Evolutionary conservation across 768 basidiomycete species (phyloP).

Genomic region (Dentipellis sp.): DNA sequence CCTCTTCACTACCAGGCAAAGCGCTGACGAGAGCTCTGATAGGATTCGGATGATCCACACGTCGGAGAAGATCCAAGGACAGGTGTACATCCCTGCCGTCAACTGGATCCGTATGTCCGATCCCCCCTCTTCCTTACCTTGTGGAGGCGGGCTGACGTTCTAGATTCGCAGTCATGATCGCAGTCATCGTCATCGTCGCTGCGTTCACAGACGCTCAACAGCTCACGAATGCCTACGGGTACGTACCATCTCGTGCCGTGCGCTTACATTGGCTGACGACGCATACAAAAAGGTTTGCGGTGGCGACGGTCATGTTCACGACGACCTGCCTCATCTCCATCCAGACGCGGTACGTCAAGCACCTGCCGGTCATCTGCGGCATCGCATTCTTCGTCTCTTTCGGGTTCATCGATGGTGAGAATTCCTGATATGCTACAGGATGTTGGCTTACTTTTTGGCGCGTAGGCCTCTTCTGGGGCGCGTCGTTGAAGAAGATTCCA

Average conservation of each 20-base stretch:
- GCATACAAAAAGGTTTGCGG: slow-evolving; percentile 32
- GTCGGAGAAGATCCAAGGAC: slow-evolving; percentile 49
- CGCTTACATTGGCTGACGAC: neutral
- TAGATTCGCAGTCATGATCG: slow-evolving; percentile 39
- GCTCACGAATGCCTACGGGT: slow-evolving; percentile 50
- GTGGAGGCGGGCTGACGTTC: neutral
- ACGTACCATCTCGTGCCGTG: neutral
- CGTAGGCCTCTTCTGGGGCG: slow-evolving; percentile 51
- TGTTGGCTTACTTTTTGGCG: neutral
- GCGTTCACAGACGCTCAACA: slow-evolving; percentile 44
- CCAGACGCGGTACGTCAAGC: slow-evolving; percentile 50
- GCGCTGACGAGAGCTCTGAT: neutral
- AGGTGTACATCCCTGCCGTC: slow-evolving; percentile 55
- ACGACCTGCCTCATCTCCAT: slow-evolving; percentile 47
- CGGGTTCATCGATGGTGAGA: slow-evolving; percentile 52
- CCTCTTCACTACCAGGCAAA: neutral
- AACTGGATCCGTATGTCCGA: slow-evolving; percentile 40
- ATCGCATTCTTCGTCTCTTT: slow-evolving; percentile 41
- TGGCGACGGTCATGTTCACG: slow-evolving; percentile 57
- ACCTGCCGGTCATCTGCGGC: slow-evolving; percentile 31
- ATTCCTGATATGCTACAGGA: neutral
- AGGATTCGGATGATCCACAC: slow-evolving; percentile 49
- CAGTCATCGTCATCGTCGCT: slow-evolving; percentile 43
- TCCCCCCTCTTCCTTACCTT: neutral
- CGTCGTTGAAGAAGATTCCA: slow-evolving; percentile 51